These are phyloP conservation scores for Suillus bovinus DNA, from an alignment of 768 basidiomycete species.

Conservation along the genomic window DNA sequence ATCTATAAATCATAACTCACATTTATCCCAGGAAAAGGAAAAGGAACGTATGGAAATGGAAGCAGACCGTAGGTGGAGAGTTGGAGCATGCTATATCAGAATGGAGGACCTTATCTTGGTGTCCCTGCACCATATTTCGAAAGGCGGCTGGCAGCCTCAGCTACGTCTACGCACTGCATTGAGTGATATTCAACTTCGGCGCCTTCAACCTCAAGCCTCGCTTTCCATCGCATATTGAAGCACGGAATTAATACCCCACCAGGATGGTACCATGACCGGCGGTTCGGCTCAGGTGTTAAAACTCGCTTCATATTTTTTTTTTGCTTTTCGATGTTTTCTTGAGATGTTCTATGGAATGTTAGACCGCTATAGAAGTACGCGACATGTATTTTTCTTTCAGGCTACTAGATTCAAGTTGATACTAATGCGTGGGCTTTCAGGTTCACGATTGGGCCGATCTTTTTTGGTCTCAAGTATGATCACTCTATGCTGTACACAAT, in stretches of 20 bases:
- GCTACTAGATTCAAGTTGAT: neutral
- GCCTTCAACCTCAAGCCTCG: neutral
- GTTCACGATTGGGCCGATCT: neutral
- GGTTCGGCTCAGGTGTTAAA: neutral
- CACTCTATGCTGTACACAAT: neutral
- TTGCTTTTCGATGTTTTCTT: neutral
- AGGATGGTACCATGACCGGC: neutral
- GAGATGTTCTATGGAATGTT: neutral
- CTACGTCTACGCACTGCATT: slow-evolving; percentile 45
- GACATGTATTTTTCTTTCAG: neutral
- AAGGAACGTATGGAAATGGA: slow-evolving; percentile 61
- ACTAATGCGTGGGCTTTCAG: neutral
- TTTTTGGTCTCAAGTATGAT: neutral
- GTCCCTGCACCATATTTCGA: slow-evolving; percentile 79
- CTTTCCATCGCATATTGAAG: neutral
- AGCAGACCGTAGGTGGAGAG: slow-evolving; percentile 58
- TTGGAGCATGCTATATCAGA: slow-evolving; percentile 55
- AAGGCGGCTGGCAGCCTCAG: slow-evolving; percentile 83
- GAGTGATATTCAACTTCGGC: neutral
- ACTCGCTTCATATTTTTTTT: neutral
- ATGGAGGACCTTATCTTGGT: slow-evolving; percentile 72
- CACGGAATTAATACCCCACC: neutral
- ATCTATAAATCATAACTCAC: slow-evolving; percentile 11
- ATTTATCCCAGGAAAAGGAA: slow-evolving; percentile 45
- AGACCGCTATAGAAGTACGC: no score